Evolutionary conservation across 768 basidiomycete genomes (phyloP).

Genomic region (Coprinopsis strossmayeri): DNA sequence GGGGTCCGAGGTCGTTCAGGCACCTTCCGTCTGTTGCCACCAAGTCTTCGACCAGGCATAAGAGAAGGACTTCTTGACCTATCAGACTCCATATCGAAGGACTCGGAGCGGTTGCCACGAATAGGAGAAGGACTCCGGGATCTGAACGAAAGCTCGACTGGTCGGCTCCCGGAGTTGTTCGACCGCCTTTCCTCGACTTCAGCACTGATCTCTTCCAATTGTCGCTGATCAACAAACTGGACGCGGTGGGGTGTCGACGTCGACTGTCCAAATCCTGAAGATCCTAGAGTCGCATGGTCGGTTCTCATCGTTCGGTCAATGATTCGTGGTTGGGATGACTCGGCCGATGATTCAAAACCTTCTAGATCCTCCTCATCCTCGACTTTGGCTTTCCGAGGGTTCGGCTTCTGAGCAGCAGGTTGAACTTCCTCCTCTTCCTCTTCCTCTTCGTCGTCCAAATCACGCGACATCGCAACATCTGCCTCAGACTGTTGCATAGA

Average conservation of each 20-base stretch:
- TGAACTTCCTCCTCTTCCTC: conserved; percentile 19
- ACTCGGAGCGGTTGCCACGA: background rate
- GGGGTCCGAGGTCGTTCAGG: too few relatives aligned
- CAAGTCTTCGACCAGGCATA: too few relatives aligned
- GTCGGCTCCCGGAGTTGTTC: conserved; percentile 23
- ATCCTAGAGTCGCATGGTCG: conserved; percentile 47
- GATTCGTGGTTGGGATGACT: conserved; percentile 5
- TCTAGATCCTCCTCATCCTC: conserved; percentile 23
- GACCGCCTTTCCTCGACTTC: conserved; percentile 66
- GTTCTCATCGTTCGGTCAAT: conserved; percentile 46
- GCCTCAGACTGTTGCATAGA: conserved; percentile 21
- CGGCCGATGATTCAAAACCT: conserved; percentile 22
- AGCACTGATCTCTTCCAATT: conserved; percentile 54
- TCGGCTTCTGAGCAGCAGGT: conserved; percentile 6
- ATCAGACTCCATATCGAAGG: conserved; percentile 9
- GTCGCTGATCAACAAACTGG: conserved; percentile 49
- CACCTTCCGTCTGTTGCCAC: too few relatives aligned
- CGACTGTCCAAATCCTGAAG: conserved; percentile 19
- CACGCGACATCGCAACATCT: conserved; percentile 28
- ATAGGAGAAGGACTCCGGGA: background rate
- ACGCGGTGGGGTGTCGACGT: conserved; percentile 17
- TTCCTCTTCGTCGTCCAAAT: conserved; percentile 22
- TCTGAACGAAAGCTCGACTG: background rate
- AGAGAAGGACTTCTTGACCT: conserved; percentile 8
- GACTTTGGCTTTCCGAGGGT: too few relatives aligned